phyloP scores from a whole-genome alignment of 495 filamentous ascomycete genomes.

The Monascus purpureus region DNA sequence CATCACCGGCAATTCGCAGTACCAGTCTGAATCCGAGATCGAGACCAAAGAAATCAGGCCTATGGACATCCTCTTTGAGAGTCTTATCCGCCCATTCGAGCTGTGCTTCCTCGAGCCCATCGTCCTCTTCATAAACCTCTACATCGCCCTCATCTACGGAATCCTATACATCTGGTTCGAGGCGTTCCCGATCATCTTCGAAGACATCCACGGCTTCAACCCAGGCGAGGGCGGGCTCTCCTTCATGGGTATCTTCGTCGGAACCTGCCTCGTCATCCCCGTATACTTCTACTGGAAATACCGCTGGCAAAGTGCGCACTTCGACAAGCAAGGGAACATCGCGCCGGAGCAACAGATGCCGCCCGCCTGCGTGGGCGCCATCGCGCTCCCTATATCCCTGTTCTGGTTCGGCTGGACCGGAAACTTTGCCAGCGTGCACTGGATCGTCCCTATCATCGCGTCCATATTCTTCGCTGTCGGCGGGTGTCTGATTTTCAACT shows the following conservation, averaged over 20 bases:
- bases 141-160: conserved; percentile 18
- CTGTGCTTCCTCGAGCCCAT: conserved; percentile 23
- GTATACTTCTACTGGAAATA: conserved; percentile 9
- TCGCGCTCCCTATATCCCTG: conserved; percentile 30
- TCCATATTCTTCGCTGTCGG: conserved; percentile 34
- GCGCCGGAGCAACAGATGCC: conserved; percentile 26
- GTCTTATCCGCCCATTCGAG: conserved; percentile 21
- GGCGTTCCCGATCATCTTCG: conserved; percentile 18
- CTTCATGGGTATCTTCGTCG: conserved; percentile 41
- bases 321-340: conserved; percentile 3
- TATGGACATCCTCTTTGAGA: conserved; percentile 22
- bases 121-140: conserved; percentile 16
- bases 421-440: conserved; percentile 25
- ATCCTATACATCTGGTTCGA: conserved; percentile 18
- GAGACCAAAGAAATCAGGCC: conserved; percentile 25
- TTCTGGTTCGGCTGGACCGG: conserved; percentile 39
- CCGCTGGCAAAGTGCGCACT: conserved; percentile 6
- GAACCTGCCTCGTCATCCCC: conserved; percentile 46
- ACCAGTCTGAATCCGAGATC: conserved; percentile 30
- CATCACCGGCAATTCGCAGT: conserved; percentile 19
- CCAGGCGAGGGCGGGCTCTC: conserved; percentile 13
- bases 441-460: conserved; percentile 43
- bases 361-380: conserved; percentile 28
- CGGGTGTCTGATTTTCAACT: conserved; percentile 38
- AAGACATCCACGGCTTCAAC: conserved; percentile 12